These are phyloP conservation scores for Xylariaceae sp. DNA, from an alignment of 2,329 filamentous ascomycete species.

Conservation along the genomic window DNA sequence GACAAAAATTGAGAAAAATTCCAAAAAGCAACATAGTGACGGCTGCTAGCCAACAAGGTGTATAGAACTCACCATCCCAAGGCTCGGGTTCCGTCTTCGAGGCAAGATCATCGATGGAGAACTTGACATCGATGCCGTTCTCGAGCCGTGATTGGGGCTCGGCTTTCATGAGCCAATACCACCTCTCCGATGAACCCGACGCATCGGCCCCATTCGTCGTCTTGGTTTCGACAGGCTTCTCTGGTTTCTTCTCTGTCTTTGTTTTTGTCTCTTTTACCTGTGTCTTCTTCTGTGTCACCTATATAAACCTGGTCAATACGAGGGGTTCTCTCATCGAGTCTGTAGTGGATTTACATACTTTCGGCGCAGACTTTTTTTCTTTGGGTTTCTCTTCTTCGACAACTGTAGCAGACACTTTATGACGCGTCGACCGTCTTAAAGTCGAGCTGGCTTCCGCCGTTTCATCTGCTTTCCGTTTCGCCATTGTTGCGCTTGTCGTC, in stretches of 20 bases:
- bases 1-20: conserved; percentile 1
- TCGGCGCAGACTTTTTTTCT: not conserved
- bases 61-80: conserved; percentile 71
- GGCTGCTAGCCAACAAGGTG: conserved; percentile 5
- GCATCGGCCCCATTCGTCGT: conserved; percentile 7
- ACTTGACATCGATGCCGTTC: conserved; percentile 82
- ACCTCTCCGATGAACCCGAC: conserved; percentile 20
- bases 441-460: not conserved
- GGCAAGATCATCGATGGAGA: conserved; percentile 86
- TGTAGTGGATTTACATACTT: conserved; percentile 6
- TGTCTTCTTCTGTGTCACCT: conserved; percentile 2
- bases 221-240: conserved; percentile 10
- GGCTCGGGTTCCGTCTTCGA: conserved; percentile 71
- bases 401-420: conserved; percentile 5
- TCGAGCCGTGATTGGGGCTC: conserved; percentile 84
- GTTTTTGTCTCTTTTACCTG: not conserved
- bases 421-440: conserved; percentile 20
- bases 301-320: conserved; percentile 1
- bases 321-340: not conserved
- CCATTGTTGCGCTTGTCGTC: conserved; percentile 15
- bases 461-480: conserved; percentile 5
- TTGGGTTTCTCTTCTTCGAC: not conserved
- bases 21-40: not conserved
- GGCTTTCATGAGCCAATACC: conserved; percentile 79
- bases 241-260: conserved; percentile 3